Conservation (phyloP, 2,329 filamentous ascomycete genomes). For the Cladorrhinum sp. region DNA sequence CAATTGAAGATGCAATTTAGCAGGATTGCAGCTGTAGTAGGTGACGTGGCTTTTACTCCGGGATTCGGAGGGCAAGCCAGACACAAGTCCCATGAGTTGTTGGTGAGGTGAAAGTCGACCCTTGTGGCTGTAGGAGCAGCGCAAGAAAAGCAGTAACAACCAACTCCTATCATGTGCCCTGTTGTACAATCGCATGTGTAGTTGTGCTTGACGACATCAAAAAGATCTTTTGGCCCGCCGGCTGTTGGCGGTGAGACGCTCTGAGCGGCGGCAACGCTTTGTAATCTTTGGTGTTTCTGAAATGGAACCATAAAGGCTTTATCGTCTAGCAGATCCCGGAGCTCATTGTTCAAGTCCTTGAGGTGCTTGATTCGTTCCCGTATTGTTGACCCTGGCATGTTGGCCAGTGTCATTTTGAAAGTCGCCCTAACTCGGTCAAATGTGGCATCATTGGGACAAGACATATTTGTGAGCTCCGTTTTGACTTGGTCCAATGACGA, state of each 20-base stretch:
- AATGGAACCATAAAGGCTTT: too few relatives aligned
- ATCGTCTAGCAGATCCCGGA: too few relatives aligned
- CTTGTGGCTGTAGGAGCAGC: not conserved
- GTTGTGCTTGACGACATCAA: not conserved
- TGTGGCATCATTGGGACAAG: not conserved
- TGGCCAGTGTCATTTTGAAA: not conserved
- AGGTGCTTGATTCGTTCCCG: not conserved
- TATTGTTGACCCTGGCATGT: not conserved
- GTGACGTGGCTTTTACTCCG: not conserved
- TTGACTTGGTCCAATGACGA: too few relatives aligned
- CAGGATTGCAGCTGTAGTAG: not conserved
- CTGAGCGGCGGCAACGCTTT: too few relatives aligned
- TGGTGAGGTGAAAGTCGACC: not conserved
- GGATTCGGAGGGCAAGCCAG: not conserved
- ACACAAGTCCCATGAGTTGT: not conserved
- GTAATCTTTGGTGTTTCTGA: too few relatives aligned
- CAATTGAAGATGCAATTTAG: not conserved
- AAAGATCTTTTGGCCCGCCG: not conserved
- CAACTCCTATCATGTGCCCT: not conserved
- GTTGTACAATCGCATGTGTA: not conserved
- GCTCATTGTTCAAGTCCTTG: not conserved
- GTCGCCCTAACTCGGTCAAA: not conserved
- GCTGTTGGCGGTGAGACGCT: too few relatives aligned
- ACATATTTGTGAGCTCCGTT: too few relatives aligned
- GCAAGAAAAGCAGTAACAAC: not conserved